Percentiles rank a stretch among this genome's conserved stretches.
Evolutionary conservation across 257 asterid species (phyloP).

Genomic region (Forsythia viridissima): DNA sequence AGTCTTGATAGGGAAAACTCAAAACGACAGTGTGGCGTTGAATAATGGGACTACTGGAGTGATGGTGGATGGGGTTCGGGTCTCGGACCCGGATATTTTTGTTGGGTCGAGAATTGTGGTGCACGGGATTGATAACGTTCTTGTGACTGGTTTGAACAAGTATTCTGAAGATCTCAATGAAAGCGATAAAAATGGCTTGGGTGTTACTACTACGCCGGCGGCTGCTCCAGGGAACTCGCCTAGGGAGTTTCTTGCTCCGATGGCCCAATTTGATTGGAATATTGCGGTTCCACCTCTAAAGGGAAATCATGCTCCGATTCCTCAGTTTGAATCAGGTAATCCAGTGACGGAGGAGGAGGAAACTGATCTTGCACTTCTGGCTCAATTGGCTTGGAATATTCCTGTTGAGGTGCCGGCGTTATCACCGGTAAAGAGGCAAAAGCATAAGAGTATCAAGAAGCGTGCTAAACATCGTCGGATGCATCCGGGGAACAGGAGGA

Average conservation of each 20-base stretch:
- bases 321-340: conserved; percentile 4
- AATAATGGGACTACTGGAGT: conserved; percentile 21
- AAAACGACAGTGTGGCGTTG: background rate
- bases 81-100: conserved; percentile 53
- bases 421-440: background rate
- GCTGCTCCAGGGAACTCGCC: conserved; percentile 21
- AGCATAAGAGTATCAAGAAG: conserved; percentile 13
- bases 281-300: conserved; percentile 1
- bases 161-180: conserved; percentile 27
- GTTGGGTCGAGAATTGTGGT: conserved; percentile 53
- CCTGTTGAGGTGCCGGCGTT: conserved; percentile 9
- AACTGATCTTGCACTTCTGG: background rate
- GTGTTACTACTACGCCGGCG: conserved; percentile 9
- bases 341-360: background rate
- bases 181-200: conserved; percentile 20
- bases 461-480: conserved; percentile 6
- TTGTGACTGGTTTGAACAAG: conserved; percentile 44
- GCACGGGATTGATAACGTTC: conserved; percentile 64
- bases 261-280: background rate
- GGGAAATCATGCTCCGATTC: conserved; percentile 2
- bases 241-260: background rate
- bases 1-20: conserved; percentile 33
- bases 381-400: conserved; percentile 2
- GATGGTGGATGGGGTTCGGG: conserved; percentile 51
- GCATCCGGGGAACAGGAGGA: conserved; percentile 20